phyloP scores from a whole-genome alignment of 78 protist species.

The Dictyostelium purpureum region DNA sequence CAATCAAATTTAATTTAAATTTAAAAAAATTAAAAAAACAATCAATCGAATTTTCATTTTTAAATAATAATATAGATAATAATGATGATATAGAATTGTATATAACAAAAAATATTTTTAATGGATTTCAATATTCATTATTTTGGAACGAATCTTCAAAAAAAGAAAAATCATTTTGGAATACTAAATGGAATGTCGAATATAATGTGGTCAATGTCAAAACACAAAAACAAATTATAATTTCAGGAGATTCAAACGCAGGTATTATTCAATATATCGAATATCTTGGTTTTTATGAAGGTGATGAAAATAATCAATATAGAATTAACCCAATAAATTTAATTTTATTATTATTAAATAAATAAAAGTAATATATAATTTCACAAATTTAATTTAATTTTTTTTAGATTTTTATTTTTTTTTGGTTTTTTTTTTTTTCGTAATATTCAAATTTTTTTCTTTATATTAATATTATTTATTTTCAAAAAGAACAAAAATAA shows the following conservation, averaged over 20 bases:
- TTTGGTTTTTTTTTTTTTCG: no score
- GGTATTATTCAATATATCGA: slow-evolving; percentile 55
- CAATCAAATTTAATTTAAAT: background rate
- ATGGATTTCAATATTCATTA: slow-evolving; percentile 56
- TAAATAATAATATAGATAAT: no score
- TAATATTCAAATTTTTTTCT: no score
- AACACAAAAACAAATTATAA: background rate
- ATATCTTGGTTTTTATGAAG: slow-evolving; percentile 64
- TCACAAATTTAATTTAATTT: no score
- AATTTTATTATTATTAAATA: background rate
- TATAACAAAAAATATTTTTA: slow-evolving; percentile 7
- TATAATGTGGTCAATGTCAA: slow-evolving; percentile 37
- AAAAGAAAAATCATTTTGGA: slow-evolving; percentile 32
- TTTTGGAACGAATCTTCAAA: slow-evolving; percentile 7
- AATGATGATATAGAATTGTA: background rate
- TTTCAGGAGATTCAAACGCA: background rate
- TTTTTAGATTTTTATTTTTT: no score
- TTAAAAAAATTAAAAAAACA: background rate
- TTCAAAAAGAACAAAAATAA: background rate
- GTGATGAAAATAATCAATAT: slow-evolving; percentile 50
- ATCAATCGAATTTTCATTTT: background rate
- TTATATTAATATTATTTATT: no score
- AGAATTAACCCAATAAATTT: slow-evolving; percentile 43
- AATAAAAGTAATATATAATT: no score
- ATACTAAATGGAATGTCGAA: slow-evolving; percentile 52